Evolutionary conservation across 805 yeast genomes (phyloP), one percentile per base, ranked within the genome.

Genomic region (Candida coleopterorum): DNA sequence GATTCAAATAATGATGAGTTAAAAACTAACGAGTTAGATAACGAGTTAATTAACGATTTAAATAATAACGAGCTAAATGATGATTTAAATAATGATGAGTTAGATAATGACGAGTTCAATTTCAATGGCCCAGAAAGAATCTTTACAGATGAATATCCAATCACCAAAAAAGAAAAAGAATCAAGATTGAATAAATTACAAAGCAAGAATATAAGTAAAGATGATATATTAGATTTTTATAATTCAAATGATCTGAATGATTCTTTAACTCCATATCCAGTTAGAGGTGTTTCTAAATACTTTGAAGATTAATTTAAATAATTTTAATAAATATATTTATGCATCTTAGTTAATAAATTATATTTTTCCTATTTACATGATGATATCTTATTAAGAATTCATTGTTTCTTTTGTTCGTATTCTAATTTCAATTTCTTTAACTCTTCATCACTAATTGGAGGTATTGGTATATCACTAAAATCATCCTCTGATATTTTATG

Each of bases 401-500:
- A 16, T 16, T 15, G 5, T 49, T 65, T 60, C 45, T 62, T 60
- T 30, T 55, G 72, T 55, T 79, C 84, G 53, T 82, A 85, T 56
- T 86, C 95, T 53, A 73, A 69, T 59, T 75, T 79, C 64, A 89
- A 72, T 57, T 76, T 70, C 34, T 74, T 75, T 53, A 90, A 69
- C 55, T 87, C 93, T 37, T 72, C 79, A 42, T 84, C 93, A 26
- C 81, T 73, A 41, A 90, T 72, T 14, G 97, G 97, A 32, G 98
- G 98, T 47, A 90, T 79, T 27, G 97, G 97, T 48, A 90, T 86
- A 56, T 89, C 96, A 31, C 72, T 77, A 56, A 90, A 87, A 54
- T 88, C 96, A 52, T 70, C 70, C 52, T 70, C 70, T 46, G 76
- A 77, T 49, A 85, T 65, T 52, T 76, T 72, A 46, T 74, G 64